phyloP scores from a whole-genome alignment of 306 rosid species.

The apple (Malus domestica) region DNA sequence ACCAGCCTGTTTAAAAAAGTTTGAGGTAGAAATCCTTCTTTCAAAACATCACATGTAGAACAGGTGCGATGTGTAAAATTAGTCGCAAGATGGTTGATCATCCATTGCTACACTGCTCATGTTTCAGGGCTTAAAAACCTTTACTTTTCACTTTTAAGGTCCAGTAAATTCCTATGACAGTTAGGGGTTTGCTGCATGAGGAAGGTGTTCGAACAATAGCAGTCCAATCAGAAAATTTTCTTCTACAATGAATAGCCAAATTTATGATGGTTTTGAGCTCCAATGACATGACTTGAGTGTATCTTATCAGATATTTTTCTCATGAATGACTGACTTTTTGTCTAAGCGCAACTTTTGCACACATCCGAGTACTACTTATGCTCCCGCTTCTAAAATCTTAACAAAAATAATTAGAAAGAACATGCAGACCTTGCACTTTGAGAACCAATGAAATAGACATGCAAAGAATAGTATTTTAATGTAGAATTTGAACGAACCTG shows the following conservation, averaged over 20 bases:
- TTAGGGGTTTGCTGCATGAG: neutral
- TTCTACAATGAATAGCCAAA: neutral
- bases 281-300: neutral
- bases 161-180: neutral
- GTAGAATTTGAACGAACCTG: conserved; percentile 47
- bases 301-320: neutral
- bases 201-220: neutral
- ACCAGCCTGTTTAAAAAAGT: neutral
- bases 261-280: too few relatives aligned
- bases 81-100: neutral
- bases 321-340: neutral
- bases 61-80: neutral
- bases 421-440: too few relatives aligned
- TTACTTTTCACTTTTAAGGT: neutral
- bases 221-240: neutral
- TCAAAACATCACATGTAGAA: neutral
- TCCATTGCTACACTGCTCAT: neutral
- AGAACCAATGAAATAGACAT: too few relatives aligned
- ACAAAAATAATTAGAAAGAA: too few relatives aligned
- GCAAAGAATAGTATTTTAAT: neutral
- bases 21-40: neutral
- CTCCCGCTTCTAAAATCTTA: too few relatives aligned
- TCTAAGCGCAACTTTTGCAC: too few relatives aligned
- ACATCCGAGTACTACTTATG: too few relatives aligned
- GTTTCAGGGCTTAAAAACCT: neutral